A percentile compares a stretch with the other conserved stretches of the same genome.
Evolutionary conservation across 768 basidiomycete genomes (phyloP).

Genomic region (Phaeotremella skinneri): DNA sequence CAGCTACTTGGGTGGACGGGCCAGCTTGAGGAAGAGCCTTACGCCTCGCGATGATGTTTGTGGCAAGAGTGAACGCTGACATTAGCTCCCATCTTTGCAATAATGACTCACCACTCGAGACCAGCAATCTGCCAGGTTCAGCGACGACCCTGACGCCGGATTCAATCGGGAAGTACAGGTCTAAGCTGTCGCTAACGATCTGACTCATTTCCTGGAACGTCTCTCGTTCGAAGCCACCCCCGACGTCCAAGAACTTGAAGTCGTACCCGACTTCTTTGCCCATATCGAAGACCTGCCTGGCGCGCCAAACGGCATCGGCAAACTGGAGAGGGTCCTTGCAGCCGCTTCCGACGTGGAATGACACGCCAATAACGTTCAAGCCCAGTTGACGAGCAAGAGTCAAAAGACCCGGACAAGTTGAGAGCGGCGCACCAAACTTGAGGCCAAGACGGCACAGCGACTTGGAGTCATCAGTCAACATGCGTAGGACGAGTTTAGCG

Average conservation of each 20-base stretch:
- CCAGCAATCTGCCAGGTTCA: constrained; percentile 93
- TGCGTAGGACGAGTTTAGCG: constrained; percentile 86
- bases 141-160: constrained; percentile 75
- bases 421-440: constrained; percentile 92
- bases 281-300: constrained; percentile 82
- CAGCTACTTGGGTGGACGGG: constrained; percentile 47
- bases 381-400: constrained; percentile 71
- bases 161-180: constrained; percentile 68
- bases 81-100: no score
- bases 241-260: constrained; percentile 84
- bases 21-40: constrained; percentile 50
- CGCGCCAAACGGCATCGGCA: constrained; percentile 80
- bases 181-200: constrained; percentile 68
- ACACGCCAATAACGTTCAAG: constrained; percentile 87
- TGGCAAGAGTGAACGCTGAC: constrained; percentile 82
- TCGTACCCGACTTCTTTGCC: constrained; percentile 73
- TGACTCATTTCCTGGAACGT: constrained; percentile 76
- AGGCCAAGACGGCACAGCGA: constrained; percentile 87
- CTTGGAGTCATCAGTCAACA: constrained; percentile 97
- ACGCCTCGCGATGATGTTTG: constrained; percentile 88
- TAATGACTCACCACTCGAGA: constrained; percentile 56
- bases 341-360: constrained; percentile 97
- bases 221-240: constrained; percentile 91
- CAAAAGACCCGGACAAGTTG: constrained; percentile 73
- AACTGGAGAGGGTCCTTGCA: constrained; percentile 91